These are phyloP conservation scores for Colletotrichum cordylinicola DNA, from an alignment of 2,329 filamentous ascomycete species.

Conservation along the genomic window DNA sequence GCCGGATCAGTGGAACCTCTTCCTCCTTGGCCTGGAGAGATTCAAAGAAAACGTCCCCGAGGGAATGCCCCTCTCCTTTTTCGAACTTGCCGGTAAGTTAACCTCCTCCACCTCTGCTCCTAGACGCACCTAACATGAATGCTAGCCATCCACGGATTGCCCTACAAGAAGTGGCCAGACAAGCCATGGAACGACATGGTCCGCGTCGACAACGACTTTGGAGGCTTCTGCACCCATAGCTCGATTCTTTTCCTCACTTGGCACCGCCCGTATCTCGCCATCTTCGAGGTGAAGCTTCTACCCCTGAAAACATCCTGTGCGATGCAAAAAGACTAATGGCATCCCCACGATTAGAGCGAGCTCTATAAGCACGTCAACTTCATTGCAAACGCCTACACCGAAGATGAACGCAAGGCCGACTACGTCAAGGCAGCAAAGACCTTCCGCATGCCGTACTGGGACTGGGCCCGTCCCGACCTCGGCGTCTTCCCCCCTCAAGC, in stretches of 20 bases:
- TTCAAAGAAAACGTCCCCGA: constrained; percentile 7
- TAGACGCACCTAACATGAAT: not conserved
- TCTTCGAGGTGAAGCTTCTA: constrained; percentile 58
- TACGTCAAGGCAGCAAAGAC: constrained; percentile 31
- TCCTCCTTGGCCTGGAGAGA: constrained; percentile 12
- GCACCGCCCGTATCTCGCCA: constrained; percentile 69
- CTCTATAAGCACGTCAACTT: constrained; percentile 28
- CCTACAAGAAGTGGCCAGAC: constrained; percentile 31
- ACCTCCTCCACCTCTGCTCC: not conserved
- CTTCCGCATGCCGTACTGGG: constrained; percentile 39
- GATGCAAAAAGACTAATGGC: not conserved
- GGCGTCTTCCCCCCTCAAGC: constrained; percentile 25
- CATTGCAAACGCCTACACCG: constrained; percentile 27
- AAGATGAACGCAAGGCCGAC: constrained; percentile 18
- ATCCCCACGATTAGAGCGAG: constrained; percentile 19
- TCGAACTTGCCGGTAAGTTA: constrained; percentile 4
- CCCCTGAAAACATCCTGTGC: not conserved
- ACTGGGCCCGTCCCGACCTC: constrained; percentile 31
- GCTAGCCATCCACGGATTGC: constrained; percentile 37
- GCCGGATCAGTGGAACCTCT: constrained; percentile 19
- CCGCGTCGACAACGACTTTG: constrained; percentile 37
- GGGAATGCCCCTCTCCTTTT: constrained; percentile 6
- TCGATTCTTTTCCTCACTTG: constrained; percentile 67
- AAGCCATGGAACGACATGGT: constrained; percentile 19
- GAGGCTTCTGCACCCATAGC: constrained; percentile 71